Evolutionary conservation across 495 filamentous ascomycete genomes (phyloP), one percentile per base, ranked within the genome.

Genomic region (Aspergillus mulundensis): DNA sequence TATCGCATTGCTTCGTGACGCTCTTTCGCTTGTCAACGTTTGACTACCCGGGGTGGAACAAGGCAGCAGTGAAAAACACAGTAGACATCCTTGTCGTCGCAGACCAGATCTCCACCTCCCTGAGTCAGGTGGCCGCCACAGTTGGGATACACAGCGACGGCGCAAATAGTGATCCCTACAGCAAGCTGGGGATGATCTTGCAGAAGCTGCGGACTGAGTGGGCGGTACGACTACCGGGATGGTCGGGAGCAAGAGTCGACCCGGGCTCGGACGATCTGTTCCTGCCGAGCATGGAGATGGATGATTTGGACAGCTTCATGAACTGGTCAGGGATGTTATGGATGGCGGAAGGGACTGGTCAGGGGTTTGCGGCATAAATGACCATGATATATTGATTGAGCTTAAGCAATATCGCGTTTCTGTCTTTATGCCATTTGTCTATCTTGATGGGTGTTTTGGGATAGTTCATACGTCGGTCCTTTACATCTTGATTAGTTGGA

Each of bases 41-140:
- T 36, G 56, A 66, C 11, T 57, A 61, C 45, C 57, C 63, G 1
- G 57, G 53, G 6, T 66, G 63, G 63, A 60, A 66, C 30, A 34
- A 25, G 15, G 48, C 28, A 10, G 14, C 39, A 7, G 62, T 59
- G 2, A 34, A 40, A 30, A 11, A 45, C 10, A 60, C 34, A 0
- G 42, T 53, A 6, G 62, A 65, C 20, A 39, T 65, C 5, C 20
- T 62, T 0, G n/a, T 10, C 21, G 14, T 41, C 16, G 36, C 57
- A 10, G 19, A 55, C 2, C 46, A 51, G 30, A 15, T 60, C 0
- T 20, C 50, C 3, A 52, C 39, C 2, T 25, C 14, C 15, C 28
- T 48, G 12, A 12, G 7, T 7, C 51, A 41, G 30, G 45, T 41
- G 0, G 14, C 34, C 2, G 34, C 5, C 11, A 10, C 34, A 14